Base-by-base conservation (phyloP, 768 basidiomycete genomes). In the Phylloporus sp. region DNA sequence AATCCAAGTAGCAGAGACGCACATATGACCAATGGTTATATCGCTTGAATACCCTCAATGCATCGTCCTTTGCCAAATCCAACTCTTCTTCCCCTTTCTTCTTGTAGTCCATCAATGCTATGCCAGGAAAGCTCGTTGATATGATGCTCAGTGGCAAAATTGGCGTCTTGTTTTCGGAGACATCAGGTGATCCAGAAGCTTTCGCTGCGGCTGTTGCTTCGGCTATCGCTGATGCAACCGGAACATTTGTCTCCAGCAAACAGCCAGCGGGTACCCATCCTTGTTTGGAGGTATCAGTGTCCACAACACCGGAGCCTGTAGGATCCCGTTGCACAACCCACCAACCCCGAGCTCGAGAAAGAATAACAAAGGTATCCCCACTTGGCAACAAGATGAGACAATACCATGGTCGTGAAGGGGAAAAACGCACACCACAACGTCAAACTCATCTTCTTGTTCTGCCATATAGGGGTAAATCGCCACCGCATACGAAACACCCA, bases 231-330 rank as follows among this genome's bases (percentile, higher is more conserved):
- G 84, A 84, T 11, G 91, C 88, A 4, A 95, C 92, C 4, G 97
- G 94, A 1, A 92, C 85, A 45, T 85, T 88, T 6, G 91, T 92
- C 70, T 99, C 95, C 32, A 98, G 80, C 13, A 99, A 76, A 67
- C 95, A 99, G 29, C 95, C 95, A 5, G 95, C 95, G 35, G 95
- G 95, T 3, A 99, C 95, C 95, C 95, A 98, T 49, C 94, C 93
- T 63, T 94, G 92, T 66, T 88, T 88, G 38, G 78, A 75, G 24
- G 84, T 76, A 55, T 93, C 91, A 15, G 84, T 75, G 62, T 86
- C 87, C 26, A 91, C 84, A 20, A 84, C 69, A 10, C 93, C 91
- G 4, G 85, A 79, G 5, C 94, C 94, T 31, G 82, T 84, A 27
- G 88, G 88, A 69, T 99, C 97, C 29, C 90, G 85, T 65, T 98